Percentiles rank a stretch among this genome's conserved stretches.
phyloP scores from a whole-genome alignment of 2,329 filamentous ascomycete species.

The Rosellinia necatrix region DNA sequence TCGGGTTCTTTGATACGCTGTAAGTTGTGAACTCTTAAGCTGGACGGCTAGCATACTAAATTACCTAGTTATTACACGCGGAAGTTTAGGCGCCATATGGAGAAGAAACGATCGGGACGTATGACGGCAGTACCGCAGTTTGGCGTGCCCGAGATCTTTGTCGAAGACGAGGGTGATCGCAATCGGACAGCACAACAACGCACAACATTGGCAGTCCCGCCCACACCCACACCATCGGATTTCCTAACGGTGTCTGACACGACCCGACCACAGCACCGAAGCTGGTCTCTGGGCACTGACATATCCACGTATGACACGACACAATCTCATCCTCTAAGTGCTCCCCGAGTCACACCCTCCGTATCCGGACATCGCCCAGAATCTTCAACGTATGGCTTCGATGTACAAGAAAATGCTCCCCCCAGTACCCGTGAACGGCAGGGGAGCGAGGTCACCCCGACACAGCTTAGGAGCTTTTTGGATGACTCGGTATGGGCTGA shows the following conservation, averaged over 20 bases:
- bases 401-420: slow-evolving; percentile 52
- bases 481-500: slow-evolving; percentile 93
- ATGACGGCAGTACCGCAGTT: slow-evolving; percentile 81
- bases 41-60: slow-evolving; percentile 22
- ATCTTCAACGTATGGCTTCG: slow-evolving; percentile 62
- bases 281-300: slow-evolving; percentile 51
- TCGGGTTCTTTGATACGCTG: slow-evolving; percentile 94
- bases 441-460: slow-evolving; percentile 72
- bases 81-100: slow-evolving; percentile 75
- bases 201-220: slow-evolving; percentile 38
- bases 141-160: slow-evolving; percentile 85
- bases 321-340: slow-evolving; percentile 57
- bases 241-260: slow-evolving; percentile 46
- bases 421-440: slow-evolving; percentile 58
- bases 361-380: slow-evolving; percentile 50
- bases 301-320: slow-evolving; percentile 49
- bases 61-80: slow-evolving; percentile 74
- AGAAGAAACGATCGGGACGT: slow-evolving; percentile 72
- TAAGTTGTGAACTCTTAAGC: slow-evolving; percentile 47
- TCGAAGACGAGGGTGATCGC: slow-evolving; percentile 73
- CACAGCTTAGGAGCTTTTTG: slow-evolving; percentile 81
- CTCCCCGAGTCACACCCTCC: slow-evolving; percentile 53
- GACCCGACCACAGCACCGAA: slow-evolving; percentile 45
- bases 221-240: slow-evolving; percentile 33
- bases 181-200: slow-evolving; percentile 35